Base-by-base conservation (phyloP, 805 yeast species). In the Saturnispora sekii region DNA sequence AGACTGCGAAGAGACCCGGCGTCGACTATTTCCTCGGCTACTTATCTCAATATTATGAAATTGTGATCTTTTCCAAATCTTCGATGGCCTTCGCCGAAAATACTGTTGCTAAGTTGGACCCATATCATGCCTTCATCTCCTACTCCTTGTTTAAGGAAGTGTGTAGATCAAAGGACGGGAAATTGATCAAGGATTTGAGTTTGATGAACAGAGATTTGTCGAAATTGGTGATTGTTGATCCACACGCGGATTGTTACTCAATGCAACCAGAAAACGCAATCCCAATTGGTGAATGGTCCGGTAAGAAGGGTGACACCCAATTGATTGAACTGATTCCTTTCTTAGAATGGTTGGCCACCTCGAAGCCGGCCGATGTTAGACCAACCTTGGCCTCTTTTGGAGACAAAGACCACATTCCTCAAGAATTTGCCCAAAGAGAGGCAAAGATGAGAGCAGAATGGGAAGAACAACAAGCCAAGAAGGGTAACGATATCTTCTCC, bases 1-100 rank as follows among this genome's bases (percentile, higher is more conserved):
- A 93, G 68, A 90, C 97, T 12, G 97, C 96, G 29, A 93, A 93
- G 72, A 86, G 99, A 70, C 97, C 98, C 31, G 99, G 98, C 51
- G 80, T 87, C 49, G 98, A 94, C 65, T 93, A 93, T 70, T 93
- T 93, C 68, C 69, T 93, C 61, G 96, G 95, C 28, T 93, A 93
- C 66, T 70, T 93, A 55, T 84, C 96, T 7, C 95, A 86, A 67
- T 90, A 88, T 70, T 93, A 90, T 66, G 99, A 93, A 69, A 81
- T 93, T 61, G 97, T 93, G 43, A 68, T 94, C 39, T 93, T 93
- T 62, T 78, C 90, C 31, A 79, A 88, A 49, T 85, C 85, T 61
- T 82, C 84, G 56, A 81, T 80, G 79, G 82, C 84, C 72, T 83
- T 83, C 62, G 78, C 88, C 47, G 96, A 89, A 58, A 81, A 75